Evolutionary conservation across 306 rosid genomes (phyloP).

Genomic region (Glycyrrhiza uralensis): DNA sequence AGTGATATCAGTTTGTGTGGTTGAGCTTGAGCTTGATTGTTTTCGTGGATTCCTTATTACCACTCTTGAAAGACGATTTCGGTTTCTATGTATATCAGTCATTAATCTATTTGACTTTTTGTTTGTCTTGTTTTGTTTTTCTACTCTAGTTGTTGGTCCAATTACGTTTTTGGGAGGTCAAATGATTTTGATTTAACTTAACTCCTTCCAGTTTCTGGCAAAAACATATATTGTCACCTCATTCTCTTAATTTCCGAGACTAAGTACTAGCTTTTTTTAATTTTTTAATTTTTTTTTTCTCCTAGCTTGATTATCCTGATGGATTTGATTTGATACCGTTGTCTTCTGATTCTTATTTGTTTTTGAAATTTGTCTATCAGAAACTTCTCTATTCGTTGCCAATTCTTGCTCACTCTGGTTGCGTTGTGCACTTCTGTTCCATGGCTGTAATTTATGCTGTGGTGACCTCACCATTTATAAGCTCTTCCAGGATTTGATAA

Average conservation of each 20-base stretch:
- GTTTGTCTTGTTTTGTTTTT: not conserved
- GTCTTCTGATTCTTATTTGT: conserved; percentile 28
- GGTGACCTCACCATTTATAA: not conserved
- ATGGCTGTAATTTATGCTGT: not conserved
- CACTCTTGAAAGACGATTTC: not conserved
- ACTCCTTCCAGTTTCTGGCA: not conserved
- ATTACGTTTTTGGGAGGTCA: not conserved
- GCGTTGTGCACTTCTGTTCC: not conserved
- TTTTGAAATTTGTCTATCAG: conserved; percentile 1
- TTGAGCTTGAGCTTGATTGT: not conserved
- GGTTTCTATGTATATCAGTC: not conserved
- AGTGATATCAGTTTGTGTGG: not conserved
- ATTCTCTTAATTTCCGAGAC: conserved; percentile 20
- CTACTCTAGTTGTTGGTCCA: not conserved
- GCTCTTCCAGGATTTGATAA: not conserved
- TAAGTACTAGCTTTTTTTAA: not conserved
- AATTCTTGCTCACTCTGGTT: not conserved
- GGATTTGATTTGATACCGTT: conserved; percentile 24
- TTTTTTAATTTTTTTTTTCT: not conserved
- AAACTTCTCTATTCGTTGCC: not conserved
- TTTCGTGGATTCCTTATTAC: not conserved
- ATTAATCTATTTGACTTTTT: not conserved
- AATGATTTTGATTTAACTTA: conserved; percentile 25
- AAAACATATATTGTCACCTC: not conserved
- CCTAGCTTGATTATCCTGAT: not conserved